phyloP scores from a whole-genome alignment of 2,329 filamentous ascomycete genomes.

The Rosellinia necatrix region DNA sequence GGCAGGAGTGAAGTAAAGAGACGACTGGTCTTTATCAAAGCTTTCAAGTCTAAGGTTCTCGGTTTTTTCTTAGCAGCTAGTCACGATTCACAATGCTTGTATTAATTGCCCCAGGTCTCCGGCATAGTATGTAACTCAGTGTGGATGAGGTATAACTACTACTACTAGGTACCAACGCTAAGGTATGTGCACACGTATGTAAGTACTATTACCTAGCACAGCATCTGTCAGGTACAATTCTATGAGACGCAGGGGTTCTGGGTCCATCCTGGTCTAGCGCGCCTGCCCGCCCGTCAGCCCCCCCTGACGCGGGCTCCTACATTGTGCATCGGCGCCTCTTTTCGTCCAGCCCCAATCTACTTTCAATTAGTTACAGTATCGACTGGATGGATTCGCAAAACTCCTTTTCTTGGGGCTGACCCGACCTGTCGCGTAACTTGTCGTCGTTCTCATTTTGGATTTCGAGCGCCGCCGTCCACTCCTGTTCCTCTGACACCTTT shows the following conservation, averaged over 20 bases:
- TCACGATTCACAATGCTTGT: no score
- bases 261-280: slow-evolving; percentile 15
- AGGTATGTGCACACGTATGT: no score
- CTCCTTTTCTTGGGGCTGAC: slow-evolving; percentile 28
- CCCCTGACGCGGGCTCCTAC: slow-evolving; percentile 24
- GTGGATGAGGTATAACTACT: no score
- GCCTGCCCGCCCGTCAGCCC: slow-evolving; percentile 11
- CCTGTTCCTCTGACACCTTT: not conserved
- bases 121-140: no score
- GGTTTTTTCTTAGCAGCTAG: no score
- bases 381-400: slow-evolving; percentile 22
- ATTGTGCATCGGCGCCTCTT: slow-evolving; percentile 20
- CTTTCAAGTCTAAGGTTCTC: no score
- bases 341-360: not conserved
- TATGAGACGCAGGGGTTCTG: slow-evolving; percentile 7
- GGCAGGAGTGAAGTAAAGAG: no score
- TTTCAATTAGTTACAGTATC: slow-evolving; percentile 4
- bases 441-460: slow-evolving; percentile 17
- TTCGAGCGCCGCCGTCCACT: slow-evolving; percentile 2
- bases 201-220: slow-evolving; percentile 6
- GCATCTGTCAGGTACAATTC: not conserved
- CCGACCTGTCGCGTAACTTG: slow-evolving; percentile 15
- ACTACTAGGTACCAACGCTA: no score
- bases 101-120: no score
- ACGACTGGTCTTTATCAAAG: no score